Conservation (phyloP, 179 eudicot genomes). For the Amaranthus tricolor region DNA sequence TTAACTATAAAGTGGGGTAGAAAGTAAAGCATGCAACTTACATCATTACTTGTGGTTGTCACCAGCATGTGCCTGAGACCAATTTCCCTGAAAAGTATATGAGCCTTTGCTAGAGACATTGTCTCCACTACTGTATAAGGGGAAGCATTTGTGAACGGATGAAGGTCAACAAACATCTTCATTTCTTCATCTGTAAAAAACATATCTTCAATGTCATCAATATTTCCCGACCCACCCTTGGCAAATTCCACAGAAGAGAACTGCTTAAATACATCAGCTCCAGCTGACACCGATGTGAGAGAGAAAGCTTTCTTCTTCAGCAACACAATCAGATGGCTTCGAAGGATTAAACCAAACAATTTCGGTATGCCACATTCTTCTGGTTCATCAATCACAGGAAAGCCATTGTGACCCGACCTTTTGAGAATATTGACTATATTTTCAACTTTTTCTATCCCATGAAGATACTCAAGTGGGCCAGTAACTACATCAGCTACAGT, state of each 20-base stretch:
- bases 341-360: constrained; percentile 66
- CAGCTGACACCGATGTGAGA: constrained; percentile 33
- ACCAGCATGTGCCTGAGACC: constrained; percentile 91
- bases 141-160: constrained; percentile 76
- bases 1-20: not conserved
- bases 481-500: constrained; percentile 71
- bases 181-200: constrained; percentile 65
- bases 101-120: constrained; percentile 91
- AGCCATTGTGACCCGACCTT: constrained; percentile 70
- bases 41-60: constrained; percentile 57
- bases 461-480: constrained; percentile 67
- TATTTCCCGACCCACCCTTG: constrained; percentile 60
- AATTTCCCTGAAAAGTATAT: constrained; percentile 76
- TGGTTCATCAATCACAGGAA: constrained; percentile 78
- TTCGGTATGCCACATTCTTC: constrained; percentile 48
- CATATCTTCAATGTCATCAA: constrained; percentile 57
- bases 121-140: constrained; percentile 89
- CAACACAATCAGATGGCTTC: constrained; percentile 70
- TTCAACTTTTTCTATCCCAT: constrained; percentile 76
- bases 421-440: constrained; percentile 61
- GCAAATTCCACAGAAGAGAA: constrained; percentile 71
- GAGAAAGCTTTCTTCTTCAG: constrained; percentile 69
- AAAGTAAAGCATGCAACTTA: constrained; percentile 35
- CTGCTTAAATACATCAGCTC: constrained; percentile 39
- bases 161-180: constrained; percentile 91